Conservation (phyloP, 176 grass and related monocot genomes). For the Ampelocalamus luodianensis region DNA sequence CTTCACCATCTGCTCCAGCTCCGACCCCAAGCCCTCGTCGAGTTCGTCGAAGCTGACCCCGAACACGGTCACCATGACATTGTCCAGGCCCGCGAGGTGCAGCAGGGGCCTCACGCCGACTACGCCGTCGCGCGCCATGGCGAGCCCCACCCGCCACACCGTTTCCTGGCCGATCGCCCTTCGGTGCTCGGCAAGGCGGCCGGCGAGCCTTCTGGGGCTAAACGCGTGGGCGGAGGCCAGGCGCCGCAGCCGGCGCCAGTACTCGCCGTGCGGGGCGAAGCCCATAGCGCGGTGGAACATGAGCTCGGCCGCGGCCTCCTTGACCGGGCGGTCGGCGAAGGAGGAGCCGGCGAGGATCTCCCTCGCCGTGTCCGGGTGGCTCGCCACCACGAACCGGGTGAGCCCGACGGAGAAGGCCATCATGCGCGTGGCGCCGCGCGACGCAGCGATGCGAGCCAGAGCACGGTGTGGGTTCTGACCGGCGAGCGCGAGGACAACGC, state of each 20-base stretch:
- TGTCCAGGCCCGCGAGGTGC: conserved; percentile 40
- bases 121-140: neutral
- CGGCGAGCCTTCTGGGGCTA: conserved; percentile 2
- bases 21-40: conserved; percentile 29
- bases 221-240: conserved; percentile 41
- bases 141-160: neutral
- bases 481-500: neutral
- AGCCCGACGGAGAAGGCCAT: conserved; percentile 55
- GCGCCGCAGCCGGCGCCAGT: conserved; percentile 51
- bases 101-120: conserved; percentile 15
- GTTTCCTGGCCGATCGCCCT: conserved; percentile 44
- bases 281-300: conserved; percentile 57
- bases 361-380: conserved; percentile 49
- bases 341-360: conserved; percentile 45
- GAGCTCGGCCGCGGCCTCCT: conserved; percentile 53
- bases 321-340: conserved; percentile 52
- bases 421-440: conserved; percentile 24
- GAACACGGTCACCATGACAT: conserved; percentile 53
- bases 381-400: conserved; percentile 44
- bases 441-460: neutral
- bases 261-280: conserved; percentile 50
- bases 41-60: conserved; percentile 36
- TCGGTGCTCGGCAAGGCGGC: conserved; percentile 22
- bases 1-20: conserved; percentile 46
- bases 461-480: neutral